Percentiles rank a stretch among this genome's conserved stretches.
Conservation (phyloP, 129 eudicot species). For the Sambucus nigra region DNA sequence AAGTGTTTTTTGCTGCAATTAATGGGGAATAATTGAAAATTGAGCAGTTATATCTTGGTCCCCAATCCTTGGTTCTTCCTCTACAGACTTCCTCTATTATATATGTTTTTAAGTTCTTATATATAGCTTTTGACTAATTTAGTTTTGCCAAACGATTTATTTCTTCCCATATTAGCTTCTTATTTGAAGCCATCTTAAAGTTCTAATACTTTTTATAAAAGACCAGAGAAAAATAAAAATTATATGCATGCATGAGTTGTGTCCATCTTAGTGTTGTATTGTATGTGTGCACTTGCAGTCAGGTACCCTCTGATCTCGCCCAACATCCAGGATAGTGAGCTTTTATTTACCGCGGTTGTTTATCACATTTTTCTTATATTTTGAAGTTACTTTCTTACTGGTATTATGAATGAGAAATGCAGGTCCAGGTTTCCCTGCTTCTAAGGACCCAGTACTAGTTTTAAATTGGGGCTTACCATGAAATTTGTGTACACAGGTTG, state of each 20-base stretch:
- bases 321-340: constrained; percentile 18
- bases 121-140: background rate
- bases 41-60: too few relatives aligned
- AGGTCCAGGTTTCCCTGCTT: constrained; percentile 68
- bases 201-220: too few relatives aligned
- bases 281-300: constrained; percentile 30
- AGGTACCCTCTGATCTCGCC: constrained; percentile 24
- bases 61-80: too few relatives aligned
- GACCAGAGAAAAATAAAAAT: background rate
- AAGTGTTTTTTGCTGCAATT: too few relatives aligned
- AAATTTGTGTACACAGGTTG: constrained; percentile 50
- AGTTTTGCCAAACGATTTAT: background rate
- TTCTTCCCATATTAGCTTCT: background rate
- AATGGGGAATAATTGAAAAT: too few relatives aligned
- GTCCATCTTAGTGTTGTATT: background rate
- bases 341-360: background rate
- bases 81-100: too few relatives aligned
- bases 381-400: constrained; percentile 16
- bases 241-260: constrained; percentile 4
- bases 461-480: constrained; percentile 32
- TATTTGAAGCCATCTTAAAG: background rate
- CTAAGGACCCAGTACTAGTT: constrained; percentile 17
- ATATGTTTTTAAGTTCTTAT: too few relatives aligned
- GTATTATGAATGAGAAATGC: constrained; percentile 38
- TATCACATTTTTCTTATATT: constrained; percentile 4